Base-by-base conservation (phyloP, 345 rosid species). In the Iberis pinnata region DNA sequence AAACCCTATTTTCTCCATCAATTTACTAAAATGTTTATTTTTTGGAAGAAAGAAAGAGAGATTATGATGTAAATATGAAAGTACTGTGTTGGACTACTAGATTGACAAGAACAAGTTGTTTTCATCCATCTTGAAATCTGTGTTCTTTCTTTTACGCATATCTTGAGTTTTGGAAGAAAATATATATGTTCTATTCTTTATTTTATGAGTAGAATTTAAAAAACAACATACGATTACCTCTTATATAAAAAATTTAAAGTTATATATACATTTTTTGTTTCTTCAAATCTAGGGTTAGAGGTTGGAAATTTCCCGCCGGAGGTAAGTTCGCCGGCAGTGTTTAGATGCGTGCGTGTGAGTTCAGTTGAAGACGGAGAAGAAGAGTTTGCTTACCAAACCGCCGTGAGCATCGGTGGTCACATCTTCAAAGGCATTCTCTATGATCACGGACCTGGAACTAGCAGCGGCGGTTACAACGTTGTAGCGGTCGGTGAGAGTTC, bases 361-460 rank as follows among this genome's bases (percentile, higher is more conserved):
- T 63, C 79, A 24, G 49, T 73, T n/a, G 81, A 73, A 43, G 70
- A 37, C 16, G 64, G 69, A 36, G 78, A 57, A 19, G 84, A 79
- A 41, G 79, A 75, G 65, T 73, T 49, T 43, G 76, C 74, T 36
- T 75, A 72, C 70, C 70, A 70, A 51, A 65, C 80, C 47, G 61
- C 68, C 13, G 80, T 77, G 13, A 79, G 60, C 55, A 82, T 82
- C 1, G 81, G 80, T 41, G 89, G 89, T 14, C 83, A 73, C 62
- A 41, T 82, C 8, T 82, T 82, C 52, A 82, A 79, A 63, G 89
- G 89, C 37, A 71, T 82, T 67, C 79, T 82, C 13, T 79, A 82
- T 45, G 81, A 79, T 60, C 80, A 75, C 20, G 85, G 88, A 39
- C 64, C 73, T 18, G 76, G 70, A 24, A 61, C 47, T 45, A 62